These are phyloP conservation scores for Penicillium sumatraense DNA, from an alignment of 2,329 filamentous ascomycete genomes.

Conservation along the genomic window DNA sequence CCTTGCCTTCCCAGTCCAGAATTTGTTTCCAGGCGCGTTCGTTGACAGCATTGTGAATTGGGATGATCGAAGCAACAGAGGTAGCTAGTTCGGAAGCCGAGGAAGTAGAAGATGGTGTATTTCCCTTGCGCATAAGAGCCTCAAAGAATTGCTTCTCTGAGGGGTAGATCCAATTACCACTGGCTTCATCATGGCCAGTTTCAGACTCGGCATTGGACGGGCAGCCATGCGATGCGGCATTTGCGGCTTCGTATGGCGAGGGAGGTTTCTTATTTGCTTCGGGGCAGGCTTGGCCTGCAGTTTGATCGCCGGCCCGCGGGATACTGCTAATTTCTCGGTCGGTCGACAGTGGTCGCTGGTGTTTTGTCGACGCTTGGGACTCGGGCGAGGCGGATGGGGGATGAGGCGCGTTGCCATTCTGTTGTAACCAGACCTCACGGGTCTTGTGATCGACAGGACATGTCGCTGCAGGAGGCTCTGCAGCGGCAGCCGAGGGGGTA, in stretches of 20 bases:
- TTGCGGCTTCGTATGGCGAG: slow-evolving; percentile 37
- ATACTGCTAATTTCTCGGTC: slow-evolving; percentile 80
- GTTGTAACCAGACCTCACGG: slow-evolving; percentile 81
- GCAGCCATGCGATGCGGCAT: slow-evolving; percentile 36
- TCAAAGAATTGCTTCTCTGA: slow-evolving; percentile 98
- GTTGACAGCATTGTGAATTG: slow-evolving; percentile 98
- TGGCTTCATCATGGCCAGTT: slow-evolving; percentile 68
- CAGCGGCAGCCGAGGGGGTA: slow-evolving; percentile 32
- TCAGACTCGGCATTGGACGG: slow-evolving; percentile 79
- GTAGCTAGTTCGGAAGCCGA: slow-evolving; percentile 54
- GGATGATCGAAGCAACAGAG: slow-evolving; percentile 91
- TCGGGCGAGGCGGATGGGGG: slow-evolving; percentile 34
- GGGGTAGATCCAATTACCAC: slow-evolving; percentile 96
- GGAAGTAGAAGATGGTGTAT: slow-evolving; percentile 61
- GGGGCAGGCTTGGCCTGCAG: slow-evolving; percentile 22
- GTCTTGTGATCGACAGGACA: slow-evolving; percentile 93
- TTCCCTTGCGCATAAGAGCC: slow-evolving; percentile 90
- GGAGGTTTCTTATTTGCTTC: slow-evolving; percentile 29
- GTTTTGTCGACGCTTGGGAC: slow-evolving; percentile 31
- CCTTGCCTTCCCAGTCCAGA: slow-evolving; percentile 80
- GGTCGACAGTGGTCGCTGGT: slow-evolving; percentile 59
- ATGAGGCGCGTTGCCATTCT: slow-evolving; percentile 43
- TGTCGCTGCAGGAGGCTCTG: slow-evolving; percentile 43
- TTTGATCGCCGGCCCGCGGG: slow-evolving; percentile 60
- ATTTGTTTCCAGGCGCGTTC: slow-evolving; percentile 96